phyloP scores from a whole-genome alignment of 108 stramenopile genomes.

The Cyclotella distinguenda region DNA sequence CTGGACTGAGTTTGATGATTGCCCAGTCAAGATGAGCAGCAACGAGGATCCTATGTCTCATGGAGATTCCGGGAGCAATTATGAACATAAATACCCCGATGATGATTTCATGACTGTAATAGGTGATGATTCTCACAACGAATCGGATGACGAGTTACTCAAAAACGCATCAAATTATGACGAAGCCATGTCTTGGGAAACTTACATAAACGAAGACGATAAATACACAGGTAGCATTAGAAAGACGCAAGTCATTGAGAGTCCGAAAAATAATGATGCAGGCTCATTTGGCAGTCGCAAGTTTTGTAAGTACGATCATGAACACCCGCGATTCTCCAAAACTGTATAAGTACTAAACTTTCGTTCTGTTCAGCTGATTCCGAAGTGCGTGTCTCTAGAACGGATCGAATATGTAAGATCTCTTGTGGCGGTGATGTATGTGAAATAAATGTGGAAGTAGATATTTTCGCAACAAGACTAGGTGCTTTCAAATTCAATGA shows the following conservation, averaged over 20 bases:
- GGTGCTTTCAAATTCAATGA: slow-evolving; percentile 83
- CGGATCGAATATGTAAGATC: slow-evolving; percentile 26
- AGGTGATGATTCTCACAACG: neutral
- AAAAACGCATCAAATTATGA: too few species aligned
- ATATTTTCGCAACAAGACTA: slow-evolving; percentile 39
- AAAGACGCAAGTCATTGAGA: too few species aligned
- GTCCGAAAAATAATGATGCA: too few species aligned
- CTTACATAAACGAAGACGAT: too few species aligned
- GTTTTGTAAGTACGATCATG: too few species aligned
- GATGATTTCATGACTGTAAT: neutral
- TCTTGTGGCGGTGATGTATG: slow-evolving; percentile 18
- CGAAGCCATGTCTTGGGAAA: too few species aligned
- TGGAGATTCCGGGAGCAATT: slow-evolving; percentile 3
- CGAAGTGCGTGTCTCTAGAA: neutral
- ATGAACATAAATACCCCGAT: slow-evolving; percentile 2
- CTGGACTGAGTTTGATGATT: slow-evolving; percentile 47
- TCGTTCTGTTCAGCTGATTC: neutral
- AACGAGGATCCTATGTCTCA: slow-evolving; percentile 3
- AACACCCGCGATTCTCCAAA: neutral
- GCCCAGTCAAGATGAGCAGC: slow-evolving; percentile 23
- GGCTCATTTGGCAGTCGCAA: too few species aligned
- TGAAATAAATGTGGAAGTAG: slow-evolving; percentile 4
- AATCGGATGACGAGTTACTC: neutral
- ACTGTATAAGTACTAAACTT: neutral
- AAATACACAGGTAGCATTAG: too few species aligned